Evolutionary conservation across 2,329 filamentous ascomycete genomes (phyloP).

Genomic region (Penicillium olsonii): DNA sequence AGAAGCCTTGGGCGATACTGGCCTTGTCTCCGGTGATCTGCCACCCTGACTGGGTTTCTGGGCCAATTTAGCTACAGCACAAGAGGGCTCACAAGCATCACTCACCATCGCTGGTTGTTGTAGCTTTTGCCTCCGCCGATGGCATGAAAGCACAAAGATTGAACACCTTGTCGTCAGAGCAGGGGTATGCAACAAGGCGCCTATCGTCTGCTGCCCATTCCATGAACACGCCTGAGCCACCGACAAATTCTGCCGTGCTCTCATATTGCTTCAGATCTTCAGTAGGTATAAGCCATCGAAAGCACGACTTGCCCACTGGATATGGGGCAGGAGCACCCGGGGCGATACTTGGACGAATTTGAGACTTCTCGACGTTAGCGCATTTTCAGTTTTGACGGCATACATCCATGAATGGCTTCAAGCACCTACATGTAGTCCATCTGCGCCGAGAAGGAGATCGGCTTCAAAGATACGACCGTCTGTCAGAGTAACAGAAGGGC

Average conservation of each 20-base stretch:
- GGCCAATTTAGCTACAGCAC: neutral
- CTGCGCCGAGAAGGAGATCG: conserved; percentile 29
- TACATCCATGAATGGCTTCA: neutral
- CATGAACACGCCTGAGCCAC: conserved; percentile 38
- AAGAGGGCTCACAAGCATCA: neutral
- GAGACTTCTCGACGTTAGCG: conserved; percentile 18
- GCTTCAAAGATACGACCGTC: conserved; percentile 22
- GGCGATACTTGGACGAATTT: conserved; percentile 20
- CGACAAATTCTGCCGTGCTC: conserved; percentile 14
- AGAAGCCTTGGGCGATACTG: conserved; percentile 16
- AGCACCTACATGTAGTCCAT: conserved; percentile 25
- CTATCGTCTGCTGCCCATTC: conserved; percentile 47
- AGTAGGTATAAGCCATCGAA: conserved; percentile 27
- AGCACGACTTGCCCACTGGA: conserved; percentile 26
- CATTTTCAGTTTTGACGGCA: neutral
- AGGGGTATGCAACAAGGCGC: conserved; percentile 50
- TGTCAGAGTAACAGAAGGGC: conserved; percentile 20
- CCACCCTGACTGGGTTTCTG: conserved; percentile 22
- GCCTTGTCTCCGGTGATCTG: conserved; percentile 21
- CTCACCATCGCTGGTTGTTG: conserved; percentile 27
- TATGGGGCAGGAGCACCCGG: conserved; percentile 19
- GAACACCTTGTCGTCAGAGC: conserved; percentile 45
- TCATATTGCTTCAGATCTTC: conserved; percentile 14
- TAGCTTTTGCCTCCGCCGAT: conserved; percentile 35
- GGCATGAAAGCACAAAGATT: conserved; percentile 53